Base-by-base conservation (phyloP, 306 rosid species). In the Coriaria nepalensis region DNA sequence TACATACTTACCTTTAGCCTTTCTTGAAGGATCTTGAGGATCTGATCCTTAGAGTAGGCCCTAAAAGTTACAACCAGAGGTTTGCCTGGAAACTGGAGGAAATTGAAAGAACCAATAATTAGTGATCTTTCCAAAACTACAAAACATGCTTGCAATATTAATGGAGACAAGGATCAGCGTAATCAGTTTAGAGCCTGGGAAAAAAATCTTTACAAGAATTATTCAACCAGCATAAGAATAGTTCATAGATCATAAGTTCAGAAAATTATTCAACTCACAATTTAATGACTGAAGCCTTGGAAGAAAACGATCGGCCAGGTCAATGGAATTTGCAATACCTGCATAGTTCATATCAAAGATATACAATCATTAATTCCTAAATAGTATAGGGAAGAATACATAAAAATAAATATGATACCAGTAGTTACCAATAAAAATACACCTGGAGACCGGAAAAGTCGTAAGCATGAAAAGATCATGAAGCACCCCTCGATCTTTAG, bases 381-480 rank as follows among this genome's bases (percentile, higher is more conserved):
- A 53, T 11, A 35, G 29, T 35, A 9, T 32, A 7, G 15, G 0
- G 2, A 45, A 33, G 40, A 15, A 9, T 40, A 43, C 10, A 7
- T 14, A 43, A 5, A 49, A 6, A 35, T 47, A 8, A 9, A 8
- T 43, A 33, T 34, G 12, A 41, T 29, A 47, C 9, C 15, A 13
- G 11, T 33, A 32, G 29, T 20, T 77, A 90, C 98, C 98, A 75
- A 85, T 71, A 13, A 90, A 59, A 44, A 85, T 68, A 56, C 87
- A 90, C 56, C 92, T 90, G 33, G 98, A 85, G 53, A 81, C 84
- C 8, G 95, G 94, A 45, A 77, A 75, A 13, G 85, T 77, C 45
- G 94, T 90, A 40, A 90, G 98, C 94, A 79, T 85, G 72, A 90
- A 85, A 55, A 90, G 85, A 64, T 85, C 94, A 67, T 90, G 94